Percentiles rank a stretch among this genome's conserved stretches.
Conservation (phyloP, 139 green algal species). For the Picochlorum sp. region DNA sequence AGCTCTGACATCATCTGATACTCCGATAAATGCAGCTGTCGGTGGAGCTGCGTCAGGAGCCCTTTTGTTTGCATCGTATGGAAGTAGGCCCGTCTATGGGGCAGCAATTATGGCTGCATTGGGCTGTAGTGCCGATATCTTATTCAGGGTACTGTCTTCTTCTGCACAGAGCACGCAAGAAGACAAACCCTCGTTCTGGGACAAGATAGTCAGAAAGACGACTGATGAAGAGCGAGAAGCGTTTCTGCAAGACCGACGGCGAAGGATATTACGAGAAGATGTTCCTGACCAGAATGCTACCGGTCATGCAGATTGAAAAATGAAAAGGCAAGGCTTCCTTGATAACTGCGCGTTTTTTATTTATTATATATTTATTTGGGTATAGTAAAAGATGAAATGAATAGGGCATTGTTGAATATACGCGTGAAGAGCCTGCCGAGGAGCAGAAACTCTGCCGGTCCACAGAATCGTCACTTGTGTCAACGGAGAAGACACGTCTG, state of each 20-base stretch:
- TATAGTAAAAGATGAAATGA: background rate
- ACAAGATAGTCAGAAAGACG: background rate
- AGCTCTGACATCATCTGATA: slow-evolving; percentile 24
- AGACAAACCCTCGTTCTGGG: background rate
- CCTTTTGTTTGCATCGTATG: slow-evolving; percentile 17
- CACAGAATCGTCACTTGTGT: too few species aligned
- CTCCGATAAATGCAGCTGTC: slow-evolving; percentile 27
- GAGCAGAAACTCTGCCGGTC: too few species aligned
- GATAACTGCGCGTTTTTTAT: too few species aligned
- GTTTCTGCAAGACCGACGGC: background rate
- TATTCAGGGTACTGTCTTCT: slow-evolving; percentile 10
- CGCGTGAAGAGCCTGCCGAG: too few species aligned
- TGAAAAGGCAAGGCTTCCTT: too few species aligned
- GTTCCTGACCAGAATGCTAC: background rate
- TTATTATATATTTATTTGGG: too few species aligned
- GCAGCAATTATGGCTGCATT: slow-evolving; percentile 16
- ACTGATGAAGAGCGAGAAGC: background rate
- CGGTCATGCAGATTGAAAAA: too few species aligned
- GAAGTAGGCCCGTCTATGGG: background rate
- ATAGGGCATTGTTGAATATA: background rate
- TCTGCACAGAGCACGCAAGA: background rate
- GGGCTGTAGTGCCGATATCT: slow-evolving; percentile 10
- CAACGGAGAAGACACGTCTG: too few species aligned
- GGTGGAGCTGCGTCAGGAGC: slow-evolving; percentile 25
- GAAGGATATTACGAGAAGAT: background rate